Base-by-base conservation (phyloP, 768 basidiomycete species). In the Leccinum imitatum region DNA sequence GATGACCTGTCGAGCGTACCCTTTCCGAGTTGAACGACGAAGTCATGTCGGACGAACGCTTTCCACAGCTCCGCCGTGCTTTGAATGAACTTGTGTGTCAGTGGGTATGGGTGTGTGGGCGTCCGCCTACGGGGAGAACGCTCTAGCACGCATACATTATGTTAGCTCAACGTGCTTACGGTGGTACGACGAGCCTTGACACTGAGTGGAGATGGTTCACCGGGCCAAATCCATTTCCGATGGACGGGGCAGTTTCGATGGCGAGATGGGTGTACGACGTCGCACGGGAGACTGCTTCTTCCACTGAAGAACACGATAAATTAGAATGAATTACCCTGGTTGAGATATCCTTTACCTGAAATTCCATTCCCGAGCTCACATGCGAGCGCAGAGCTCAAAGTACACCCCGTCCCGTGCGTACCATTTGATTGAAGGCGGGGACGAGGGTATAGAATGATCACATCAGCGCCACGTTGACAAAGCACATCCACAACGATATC, bases 401-500 rank as follows among this genome's bases (percentile, higher is more conserved):
- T 97, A 71, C 94, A 97, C 2, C 94, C 95, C 0, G 95, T 97
- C 1, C 95, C 95, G 69, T 96, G 95, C 0, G 94, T 97, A 64
- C 80, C 91, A 35, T 74, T 80, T 6, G 90, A 85, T 14, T 87
- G 77, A 21, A 93, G 75, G 14, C 83, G 76, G 2, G 89, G 86
- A 7, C 84, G 80, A 19, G 84, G 77, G 60, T 86, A 88, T 17
- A 91, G 54, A 2, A 82, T 82, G 33, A 74, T 73, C 4, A 65
- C 63, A 13, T 74, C 70, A 50, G 69, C 62, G 39, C 58, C 55
- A 2, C 58, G 62, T 25, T 82, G 78, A 57, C 76, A 80, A 3
- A 35, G 33, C 1, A 90, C 78, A 66, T 91, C 90, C 41, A 86
- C 84, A 11, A 91, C 87, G 23, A 89, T 67, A 13, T 61, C 66